Conservation (phyloP, 345 rosid species). For the Eucalyptus marginata region DNA sequence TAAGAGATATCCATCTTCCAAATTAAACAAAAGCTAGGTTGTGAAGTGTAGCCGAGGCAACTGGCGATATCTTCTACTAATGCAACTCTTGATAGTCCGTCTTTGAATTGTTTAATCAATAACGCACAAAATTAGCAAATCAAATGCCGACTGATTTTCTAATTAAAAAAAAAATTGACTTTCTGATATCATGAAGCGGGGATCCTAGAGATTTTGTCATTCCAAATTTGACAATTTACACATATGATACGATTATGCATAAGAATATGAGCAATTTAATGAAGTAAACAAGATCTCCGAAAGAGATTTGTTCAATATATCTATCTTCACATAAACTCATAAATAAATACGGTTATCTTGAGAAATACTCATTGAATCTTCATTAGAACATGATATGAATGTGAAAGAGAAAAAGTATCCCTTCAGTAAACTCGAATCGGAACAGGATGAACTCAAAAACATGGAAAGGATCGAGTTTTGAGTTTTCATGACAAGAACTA, state of each 20-base stretch:
- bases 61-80: not conserved
- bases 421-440: too few relatives aligned
- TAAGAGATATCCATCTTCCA: not conserved
- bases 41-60: not conserved
- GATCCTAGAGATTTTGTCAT: too few relatives aligned
- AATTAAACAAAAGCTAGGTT: not conserved
- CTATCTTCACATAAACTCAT: not conserved
- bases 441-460: not conserved
- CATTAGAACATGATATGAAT: not conserved
- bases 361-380: not conserved
- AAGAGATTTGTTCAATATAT: not conserved
- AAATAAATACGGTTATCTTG: not conserved
- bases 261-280: not conserved
- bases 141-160: too few relatives aligned
- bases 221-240: accelerated
- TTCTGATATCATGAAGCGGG: too few relatives aligned
- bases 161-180: too few relatives aligned
- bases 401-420: not conserved
- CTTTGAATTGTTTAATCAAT: too few relatives aligned
- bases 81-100: not conserved
- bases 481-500: not conserved
- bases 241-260: too few relatives aligned
- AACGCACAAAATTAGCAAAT: too few relatives aligned
- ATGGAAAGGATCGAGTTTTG: not conserved
- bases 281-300: not conserved